Evolutionary conservation across 257 asterid species (phyloP), one percentile per base, ranked within the genome.

Genomic region (Misopates orontium): DNA sequence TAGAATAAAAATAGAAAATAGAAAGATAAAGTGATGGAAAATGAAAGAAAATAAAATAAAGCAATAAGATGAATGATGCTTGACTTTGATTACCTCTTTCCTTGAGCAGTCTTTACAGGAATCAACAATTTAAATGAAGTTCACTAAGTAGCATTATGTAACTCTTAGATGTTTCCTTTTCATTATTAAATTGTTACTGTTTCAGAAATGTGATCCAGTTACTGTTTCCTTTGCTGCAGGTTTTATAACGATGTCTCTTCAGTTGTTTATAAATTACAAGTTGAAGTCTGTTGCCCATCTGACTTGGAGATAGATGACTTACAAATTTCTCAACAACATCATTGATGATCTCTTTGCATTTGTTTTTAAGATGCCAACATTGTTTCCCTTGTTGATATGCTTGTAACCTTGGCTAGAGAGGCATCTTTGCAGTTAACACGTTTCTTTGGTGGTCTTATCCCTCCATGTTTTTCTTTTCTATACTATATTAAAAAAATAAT

Each of bases 221-320:
- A 36, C 64, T 15, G 20, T 64, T 42, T 70, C 16, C 42, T 68
- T 56, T 73, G 69, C 70, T 76, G 81, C 91, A 93, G 97, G 97
- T 71, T 93, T 93, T 73, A 77, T 90, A 57, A 93, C 90, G 99
- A 93, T 93, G 99, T 93, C 97, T 85, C 99, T 97, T 28, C 99
- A 93, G 80, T 82, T 87, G 73, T 93, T 93, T 59, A 87, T 90
- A 77, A 93, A 93, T 76, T 93, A 90, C 75, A 93, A 93, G 86
- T 80, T 93, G 67, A 72, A 90, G 79, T 90, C 99, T 24, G 99
- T 93, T 69, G 97, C 99, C 36, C 99, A 93, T 79, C 66, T 93
- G 49, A 97, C 99, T 77, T 93, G 99, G 99, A 90, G 99, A 81
- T 97, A 93, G 75, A 93, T 93, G 99, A 93, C 99, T 4, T 93